These are phyloP conservation scores for Podaxis sp. DNA, from an alignment of 768 basidiomycete genomes.

Conservation along the genomic window DNA sequence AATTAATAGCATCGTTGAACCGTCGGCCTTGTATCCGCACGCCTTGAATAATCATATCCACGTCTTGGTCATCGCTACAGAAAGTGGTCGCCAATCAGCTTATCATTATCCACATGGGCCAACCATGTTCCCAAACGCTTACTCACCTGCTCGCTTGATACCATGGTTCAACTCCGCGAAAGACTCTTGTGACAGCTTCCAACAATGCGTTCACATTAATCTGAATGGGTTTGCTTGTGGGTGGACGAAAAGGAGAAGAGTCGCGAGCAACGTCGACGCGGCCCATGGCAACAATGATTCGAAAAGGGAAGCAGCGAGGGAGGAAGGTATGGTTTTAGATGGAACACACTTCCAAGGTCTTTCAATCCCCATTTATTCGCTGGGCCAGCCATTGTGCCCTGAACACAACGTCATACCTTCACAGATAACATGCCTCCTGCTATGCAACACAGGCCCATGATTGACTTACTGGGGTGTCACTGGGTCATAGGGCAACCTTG, in stretches of 20 bases:
- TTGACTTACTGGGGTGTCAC: not conserved
- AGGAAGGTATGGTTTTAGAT: not conserved
- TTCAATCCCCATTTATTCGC: not conserved
- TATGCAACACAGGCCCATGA: not conserved
- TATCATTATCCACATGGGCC: not conserved
- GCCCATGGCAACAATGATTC: not conserved
- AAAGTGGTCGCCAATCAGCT: not conserved
- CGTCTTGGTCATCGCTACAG: not conserved
- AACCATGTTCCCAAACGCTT: not conserved
- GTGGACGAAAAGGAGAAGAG: not conserved
- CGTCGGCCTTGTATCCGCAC: not conserved
- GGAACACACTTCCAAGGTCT: not conserved
- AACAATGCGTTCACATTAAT: not conserved
- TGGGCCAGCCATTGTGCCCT: not conserved
- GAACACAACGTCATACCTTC: not conserved
- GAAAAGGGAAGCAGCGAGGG: not conserved
- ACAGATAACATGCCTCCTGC: not conserved
- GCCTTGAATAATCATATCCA: not conserved
- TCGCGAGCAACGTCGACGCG: not conserved
- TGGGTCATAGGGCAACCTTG: not conserved
- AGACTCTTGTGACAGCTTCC: not conserved
- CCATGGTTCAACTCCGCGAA: not conserved
- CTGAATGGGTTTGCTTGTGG: not conserved
- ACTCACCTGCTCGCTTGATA: conserved; percentile 1
- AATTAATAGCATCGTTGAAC: not conserved